Evolutionary conservation across 164 flowering plant genomes (phyloP).

Genomic region (Macadamia tetraphylla): DNA sequence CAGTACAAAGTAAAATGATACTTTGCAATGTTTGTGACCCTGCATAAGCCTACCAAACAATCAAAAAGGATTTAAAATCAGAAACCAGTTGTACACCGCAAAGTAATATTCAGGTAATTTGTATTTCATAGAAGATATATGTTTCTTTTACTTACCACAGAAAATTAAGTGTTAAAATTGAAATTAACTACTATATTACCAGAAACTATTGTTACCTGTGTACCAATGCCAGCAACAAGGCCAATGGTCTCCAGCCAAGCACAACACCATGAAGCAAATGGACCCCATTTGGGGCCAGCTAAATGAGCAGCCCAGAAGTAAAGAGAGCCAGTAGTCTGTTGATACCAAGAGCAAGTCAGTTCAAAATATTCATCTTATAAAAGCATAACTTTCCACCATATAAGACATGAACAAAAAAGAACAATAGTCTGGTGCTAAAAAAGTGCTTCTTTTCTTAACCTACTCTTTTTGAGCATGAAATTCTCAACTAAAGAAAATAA

Average conservation of each 20-base stretch:
- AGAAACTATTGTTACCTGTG: slow-evolving; percentile 38
- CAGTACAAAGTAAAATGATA: slow-evolving; percentile 36
- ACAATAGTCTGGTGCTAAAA: too few relatives aligned
- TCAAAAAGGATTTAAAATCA: slow-evolving; percentile 2
- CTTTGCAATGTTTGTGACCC: slow-evolving; percentile 62
- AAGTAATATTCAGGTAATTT: too few relatives aligned
- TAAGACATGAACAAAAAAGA: too few relatives aligned
- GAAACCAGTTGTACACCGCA: too few relatives aligned
- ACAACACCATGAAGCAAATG: slow-evolving; percentile 42
- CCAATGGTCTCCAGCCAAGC: slow-evolving; percentile 45
- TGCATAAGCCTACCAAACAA: slow-evolving; percentile 47
- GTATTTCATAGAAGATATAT: too few relatives aligned
- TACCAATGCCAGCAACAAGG: slow-evolving; percentile 65
- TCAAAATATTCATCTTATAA: too few relatives aligned
- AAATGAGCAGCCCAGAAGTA: too few relatives aligned
- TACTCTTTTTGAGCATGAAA: too few relatives aligned
- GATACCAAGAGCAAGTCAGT: too few relatives aligned
- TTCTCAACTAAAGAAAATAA: too few relatives aligned
- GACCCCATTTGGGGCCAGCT: slow-evolving; percentile 70
- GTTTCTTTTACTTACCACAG: background rate
- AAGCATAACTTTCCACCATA: too few relatives aligned
- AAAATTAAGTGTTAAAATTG: background rate
- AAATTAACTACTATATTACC: background rate
- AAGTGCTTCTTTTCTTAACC: too few relatives aligned
- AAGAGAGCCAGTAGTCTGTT: slow-evolving; percentile 9